A percentile compares a stretch with the other conserved stretches of the same genome.
phyloP scores from a whole-genome alignment of 768 basidiomycete species.

The Rhodosporidiobolus sp. region DNA sequence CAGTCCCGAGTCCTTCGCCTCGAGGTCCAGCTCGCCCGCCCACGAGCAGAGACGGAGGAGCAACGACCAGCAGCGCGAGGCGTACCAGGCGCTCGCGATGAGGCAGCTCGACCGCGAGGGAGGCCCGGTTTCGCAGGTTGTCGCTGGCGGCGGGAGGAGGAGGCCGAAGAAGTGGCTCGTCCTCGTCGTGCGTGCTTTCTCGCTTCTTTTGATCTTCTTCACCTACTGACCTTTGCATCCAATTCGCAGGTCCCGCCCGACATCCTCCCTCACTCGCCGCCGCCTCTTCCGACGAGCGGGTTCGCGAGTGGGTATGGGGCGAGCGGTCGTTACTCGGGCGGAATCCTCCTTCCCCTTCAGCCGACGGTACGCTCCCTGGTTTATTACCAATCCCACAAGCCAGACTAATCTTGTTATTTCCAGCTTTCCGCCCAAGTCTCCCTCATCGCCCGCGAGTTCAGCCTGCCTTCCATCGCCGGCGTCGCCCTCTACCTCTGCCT shows the following conservation, averaged over 20 bases:
- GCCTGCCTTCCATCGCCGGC: slow-evolving; percentile 71
- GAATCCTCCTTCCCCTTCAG: slow-evolving; percentile 25
- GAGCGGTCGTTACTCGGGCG: not conserved
- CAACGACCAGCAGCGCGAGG: not conserved
- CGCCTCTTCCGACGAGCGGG: slow-evolving; percentile 1
- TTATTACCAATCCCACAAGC: too few species aligned
- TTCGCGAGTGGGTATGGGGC: slow-evolving; percentile 20
- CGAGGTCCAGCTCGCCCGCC: not conserved
- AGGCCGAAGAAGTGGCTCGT: slow-evolving; percentile 26
- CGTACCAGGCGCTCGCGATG: not conserved
- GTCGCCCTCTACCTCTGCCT: slow-evolving; percentile 75
- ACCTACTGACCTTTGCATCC: too few species aligned
- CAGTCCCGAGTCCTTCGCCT: not conserved
- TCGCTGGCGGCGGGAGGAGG: not conserved
- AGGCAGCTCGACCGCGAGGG: not conserved
- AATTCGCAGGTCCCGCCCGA: slow-evolving; percentile 8
- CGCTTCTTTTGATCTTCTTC: too few species aligned
- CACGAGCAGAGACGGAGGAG: not conserved
- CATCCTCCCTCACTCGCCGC: slow-evolving; percentile 17
- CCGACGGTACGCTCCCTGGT: slow-evolving; percentile 2
- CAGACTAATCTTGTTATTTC: not conserved
- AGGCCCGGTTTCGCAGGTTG: not conserved
- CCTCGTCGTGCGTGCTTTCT: slow-evolving; percentile 5
- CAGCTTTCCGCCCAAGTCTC: slow-evolving; percentile 73
- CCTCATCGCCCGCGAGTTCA: slow-evolving; percentile 76